A percentile compares a stretch with the other conserved stretches of the same genome.
Evolutionary conservation across 169 alveolate genomes (phyloP).

Genomic region (Babesia sp.): DNA sequence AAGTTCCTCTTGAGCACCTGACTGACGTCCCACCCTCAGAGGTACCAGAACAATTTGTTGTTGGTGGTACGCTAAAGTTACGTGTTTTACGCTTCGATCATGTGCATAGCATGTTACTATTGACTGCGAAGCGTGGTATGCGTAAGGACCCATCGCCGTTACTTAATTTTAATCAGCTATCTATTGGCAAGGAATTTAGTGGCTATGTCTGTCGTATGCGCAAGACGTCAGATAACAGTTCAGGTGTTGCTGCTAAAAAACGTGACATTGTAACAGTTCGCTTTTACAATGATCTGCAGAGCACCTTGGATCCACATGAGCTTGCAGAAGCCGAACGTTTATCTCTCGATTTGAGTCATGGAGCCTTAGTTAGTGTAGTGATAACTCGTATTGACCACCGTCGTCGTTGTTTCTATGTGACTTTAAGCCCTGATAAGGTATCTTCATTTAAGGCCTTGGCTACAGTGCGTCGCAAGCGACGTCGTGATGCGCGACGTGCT

Average conservation of each 20-base stretch:
- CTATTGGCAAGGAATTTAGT: conserved; percentile 43
- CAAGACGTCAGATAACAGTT: neutral
- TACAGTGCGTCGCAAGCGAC: conserved; percentile 7
- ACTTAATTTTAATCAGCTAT: conserved; percentile 16
- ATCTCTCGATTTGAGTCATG: conserved; percentile 28
- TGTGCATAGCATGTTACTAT: conserved; percentile 26
- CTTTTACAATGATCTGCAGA: conserved; percentile 53
- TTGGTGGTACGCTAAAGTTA: conserved; percentile 37
- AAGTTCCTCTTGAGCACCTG: conserved; percentile 61
- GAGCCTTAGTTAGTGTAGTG: conserved; percentile 45
- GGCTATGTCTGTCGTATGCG: conserved; percentile 38
- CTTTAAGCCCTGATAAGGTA: conserved; percentile 31
- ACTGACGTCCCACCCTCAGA: conserved; percentile 54
- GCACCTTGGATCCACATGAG: conserved; percentile 31
- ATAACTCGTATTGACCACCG: conserved; percentile 42
- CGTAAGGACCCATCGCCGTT: conserved; percentile 47
- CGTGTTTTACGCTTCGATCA: conserved; percentile 66
- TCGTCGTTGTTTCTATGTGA: conserved; percentile 46
- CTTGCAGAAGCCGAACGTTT: conserved; percentile 27
- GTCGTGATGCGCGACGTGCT: conserved; percentile 31
- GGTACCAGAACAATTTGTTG: conserved; percentile 47
- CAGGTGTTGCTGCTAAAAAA: neutral
- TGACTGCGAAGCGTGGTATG: conserved; percentile 52
- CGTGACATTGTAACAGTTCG: conserved; percentile 24
- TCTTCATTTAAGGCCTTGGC: conserved; percentile 8